Conservation (phyloP, 2,329 filamentous ascomycete genomes). For the Aaosphaeria pasadenensis region DNA sequence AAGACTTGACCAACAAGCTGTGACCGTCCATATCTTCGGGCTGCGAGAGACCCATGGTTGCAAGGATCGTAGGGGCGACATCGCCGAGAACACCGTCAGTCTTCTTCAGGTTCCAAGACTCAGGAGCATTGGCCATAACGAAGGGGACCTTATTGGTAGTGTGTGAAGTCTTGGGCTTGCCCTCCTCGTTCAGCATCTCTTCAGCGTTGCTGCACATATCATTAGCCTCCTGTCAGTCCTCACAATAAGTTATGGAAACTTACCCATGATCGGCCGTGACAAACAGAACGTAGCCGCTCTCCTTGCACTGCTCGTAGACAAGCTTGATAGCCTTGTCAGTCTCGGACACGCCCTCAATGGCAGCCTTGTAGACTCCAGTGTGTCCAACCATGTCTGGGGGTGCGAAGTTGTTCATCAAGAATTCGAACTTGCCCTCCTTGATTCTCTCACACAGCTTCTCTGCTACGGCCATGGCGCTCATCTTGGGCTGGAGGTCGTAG, state of each 20-base stretch:
- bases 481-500: conserved; percentile 91
- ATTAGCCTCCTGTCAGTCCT: conserved; percentile 13
- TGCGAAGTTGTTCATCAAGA: conserved; percentile 99
- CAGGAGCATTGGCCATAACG: conserved; percentile 94
- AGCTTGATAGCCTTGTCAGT: conserved; percentile 93
- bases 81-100: conserved; percentile 89
- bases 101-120: conserved; percentile 83
- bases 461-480: conserved; percentile 89
- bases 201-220: conserved; percentile 70
- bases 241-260: conserved; percentile 22
- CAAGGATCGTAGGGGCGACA: conserved; percentile 90
- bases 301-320: conserved; percentile 91
- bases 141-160: conserved; percentile 98
- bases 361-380: conserved; percentile 95
- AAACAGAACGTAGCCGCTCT: conserved; percentile 89
- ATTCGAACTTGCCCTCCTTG: conserved; percentile 80
- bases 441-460: conserved; percentile 88
- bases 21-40: conserved; percentile 89
- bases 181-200: conserved; percentile 96
- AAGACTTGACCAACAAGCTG: conserved; percentile 77
- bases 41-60: conserved; percentile 84
- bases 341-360: conserved; percentile 76
- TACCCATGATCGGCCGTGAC: conserved; percentile 92
- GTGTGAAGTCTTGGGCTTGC: conserved; percentile 96
- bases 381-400: conserved; percentile 99